phyloP scores from a whole-genome alignment of 2,329 filamentous ascomycete genomes.

The Penicillium corylophilum region DNA sequence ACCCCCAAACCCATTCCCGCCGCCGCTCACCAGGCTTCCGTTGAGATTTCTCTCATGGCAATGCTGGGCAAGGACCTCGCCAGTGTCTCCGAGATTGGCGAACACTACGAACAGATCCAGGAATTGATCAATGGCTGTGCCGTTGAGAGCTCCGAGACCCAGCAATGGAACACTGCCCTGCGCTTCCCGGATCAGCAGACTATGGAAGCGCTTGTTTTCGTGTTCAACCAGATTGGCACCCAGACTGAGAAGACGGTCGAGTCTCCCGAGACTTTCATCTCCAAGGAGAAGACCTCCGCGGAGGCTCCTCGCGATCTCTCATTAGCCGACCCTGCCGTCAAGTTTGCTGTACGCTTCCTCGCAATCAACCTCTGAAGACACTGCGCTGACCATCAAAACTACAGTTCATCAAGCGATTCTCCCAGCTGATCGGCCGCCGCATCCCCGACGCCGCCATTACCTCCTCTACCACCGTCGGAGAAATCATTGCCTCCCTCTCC shows the following conservation, averaged over 20 bases:
- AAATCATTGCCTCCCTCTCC: conserved; percentile 46
- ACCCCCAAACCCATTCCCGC: conserved; percentile 1
- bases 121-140: conserved; percentile 34
- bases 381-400: background rate
- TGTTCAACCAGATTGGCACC: conserved; percentile 37
- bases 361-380: background rate
- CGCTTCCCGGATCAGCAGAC: conserved; percentile 32
- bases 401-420: conserved; percentile 76
- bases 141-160: conserved; percentile 26
- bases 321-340: conserved; percentile 59
- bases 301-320: conserved; percentile 39
- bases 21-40: conserved; percentile 55
- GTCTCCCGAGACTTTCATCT: conserved; percentile 15
- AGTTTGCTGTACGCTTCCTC: conserved; percentile 67
- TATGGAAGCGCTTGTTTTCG: conserved; percentile 34
- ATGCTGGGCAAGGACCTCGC: conserved; percentile 41
- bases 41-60: conserved; percentile 55
- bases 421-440: conserved; percentile 75
- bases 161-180: conserved; percentile 27
- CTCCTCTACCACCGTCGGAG: conserved; percentile 54
- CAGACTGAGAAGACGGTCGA: conserved; percentile 20
- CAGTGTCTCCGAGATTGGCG: conserved; percentile 34
- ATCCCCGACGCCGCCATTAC: conserved; percentile 69
- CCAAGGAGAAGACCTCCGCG: conserved; percentile 26
- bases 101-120: conserved; percentile 31